Evolutionary conservation across 768 basidiomycete genomes (phyloP), one percentile per base, ranked within the genome.

Genomic region (Lactarius indigo): DNA sequence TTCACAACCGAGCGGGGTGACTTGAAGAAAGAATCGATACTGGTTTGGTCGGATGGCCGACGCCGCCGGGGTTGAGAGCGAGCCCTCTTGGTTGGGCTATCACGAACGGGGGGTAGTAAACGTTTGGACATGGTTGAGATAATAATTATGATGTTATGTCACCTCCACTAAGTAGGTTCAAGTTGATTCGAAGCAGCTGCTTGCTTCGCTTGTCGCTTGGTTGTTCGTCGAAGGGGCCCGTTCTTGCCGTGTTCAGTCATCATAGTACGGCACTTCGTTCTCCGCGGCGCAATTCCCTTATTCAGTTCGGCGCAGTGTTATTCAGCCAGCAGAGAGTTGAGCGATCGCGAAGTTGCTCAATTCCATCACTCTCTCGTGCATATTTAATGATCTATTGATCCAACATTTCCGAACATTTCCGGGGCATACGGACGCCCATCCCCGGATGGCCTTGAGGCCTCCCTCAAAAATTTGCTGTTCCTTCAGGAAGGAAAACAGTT

Each of bases 21-120:
- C 12, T 56, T 64, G 63, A 68, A 68, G 66, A 64, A 68, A 15
- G 58, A 68, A 59, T 68, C 62, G 35, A 68, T 68, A 12, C 62
- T 60, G 26, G 58, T 52, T 44, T 68, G 66, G 28, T 59, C 58
- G 35, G 33, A 23, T 31, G 57, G 57, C 30, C 57, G 56, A 33
- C 44, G 60, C 39, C 18, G 59, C 12, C 44, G 52, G 28, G 64
- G 20, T 30, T 20, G 30, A 61, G 59, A 52, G 18, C 58, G 62
- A 18, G 54, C 23, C 52, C 42, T 64, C 52, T 68, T 64, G 33
- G 30, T 63, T 15, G 59, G 44, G 23, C 47, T 42, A 4, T 18
- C 47, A 12, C 20, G 23, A 18, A 28, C 6, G 17, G 41, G 64
- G 15, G 64, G 60, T 41, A 57, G 44, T 44, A 58, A 47, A 41